Evolutionary conservation across 2,329 filamentous ascomycete genomes (phyloP).

Genomic region (Aspergillus vadensis): DNA sequence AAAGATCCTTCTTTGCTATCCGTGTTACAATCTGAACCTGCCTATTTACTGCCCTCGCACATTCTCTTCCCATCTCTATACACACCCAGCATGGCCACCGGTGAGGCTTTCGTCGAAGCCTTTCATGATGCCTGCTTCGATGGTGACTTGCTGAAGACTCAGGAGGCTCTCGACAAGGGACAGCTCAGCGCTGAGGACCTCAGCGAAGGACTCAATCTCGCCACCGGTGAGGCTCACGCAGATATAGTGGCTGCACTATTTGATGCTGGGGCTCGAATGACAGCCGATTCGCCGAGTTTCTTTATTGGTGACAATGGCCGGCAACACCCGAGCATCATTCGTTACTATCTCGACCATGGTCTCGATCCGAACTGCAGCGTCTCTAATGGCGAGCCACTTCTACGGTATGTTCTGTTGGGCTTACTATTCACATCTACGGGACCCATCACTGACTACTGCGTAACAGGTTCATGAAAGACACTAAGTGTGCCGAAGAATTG

Average conservation of each 20-base stretch:
- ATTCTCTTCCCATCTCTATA: too few species aligned
- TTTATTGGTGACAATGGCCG: constrained; percentile 6
- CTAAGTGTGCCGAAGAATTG: too few species aligned
- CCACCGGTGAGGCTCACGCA: constrained; percentile 8
- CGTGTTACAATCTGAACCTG: too few species aligned
- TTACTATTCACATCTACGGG: too few species aligned
- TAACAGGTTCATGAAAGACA: too few species aligned
- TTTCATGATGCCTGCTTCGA: neutral
- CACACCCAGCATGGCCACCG: neutral
- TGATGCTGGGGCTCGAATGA: constrained; percentile 11
- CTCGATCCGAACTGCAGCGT: constrained; percentile 14
- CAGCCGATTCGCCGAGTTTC: neutral
- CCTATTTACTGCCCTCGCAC: too few species aligned
- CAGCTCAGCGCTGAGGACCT: constrained; percentile 11
- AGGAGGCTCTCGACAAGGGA: constrained; percentile 12
- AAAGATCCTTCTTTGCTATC: too few species aligned
- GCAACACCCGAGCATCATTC: constrained; percentile 13
- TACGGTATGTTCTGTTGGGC: neutral
- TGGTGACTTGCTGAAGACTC: constrained; percentile 10
- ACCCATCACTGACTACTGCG: too few species aligned
- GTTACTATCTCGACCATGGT: constrained; percentile 11
- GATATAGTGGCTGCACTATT: constrained; percentile 17
- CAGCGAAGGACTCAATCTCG: constrained; percentile 11
- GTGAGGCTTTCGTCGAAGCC: neutral
- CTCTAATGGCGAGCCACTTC: constrained; percentile 11